These are phyloP conservation scores for Pseudogymnoascus sp. DNA, from an alignment of 2,329 filamentous ascomycete species.

Conservation along the genomic window DNA sequence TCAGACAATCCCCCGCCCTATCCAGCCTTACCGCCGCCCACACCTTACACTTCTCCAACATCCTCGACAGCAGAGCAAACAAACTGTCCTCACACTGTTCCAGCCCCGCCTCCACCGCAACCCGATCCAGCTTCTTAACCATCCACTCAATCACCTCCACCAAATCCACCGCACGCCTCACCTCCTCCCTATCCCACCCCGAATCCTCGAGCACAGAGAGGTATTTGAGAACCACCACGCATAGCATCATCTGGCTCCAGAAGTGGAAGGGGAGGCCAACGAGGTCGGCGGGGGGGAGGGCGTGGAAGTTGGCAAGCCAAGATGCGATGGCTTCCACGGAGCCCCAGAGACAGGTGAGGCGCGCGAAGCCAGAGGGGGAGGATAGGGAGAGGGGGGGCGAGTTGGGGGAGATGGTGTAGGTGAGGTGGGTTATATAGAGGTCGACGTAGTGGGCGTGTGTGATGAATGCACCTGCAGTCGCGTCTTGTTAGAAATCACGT, in stretches of 20 bases:
- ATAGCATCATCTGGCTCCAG: constrained; percentile 32
- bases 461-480: constrained; percentile 14
- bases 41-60: constrained; percentile 18
- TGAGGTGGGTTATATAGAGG: constrained; percentile 20
- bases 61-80: constrained; percentile 22
- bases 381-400: constrained; percentile 15
- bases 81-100: constrained; percentile 27
- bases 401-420: constrained; percentile 22
- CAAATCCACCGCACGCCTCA: constrained; percentile 28
- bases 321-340: constrained; percentile 29
- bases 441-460: constrained; percentile 13
- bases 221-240: constrained; percentile 30
- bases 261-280: constrained; percentile 30
- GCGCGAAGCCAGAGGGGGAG: constrained; percentile 24
- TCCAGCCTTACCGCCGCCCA: constrained; percentile 3
- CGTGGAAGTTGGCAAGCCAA: constrained; percentile 30
- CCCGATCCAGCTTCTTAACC: constrained; percentile 24
- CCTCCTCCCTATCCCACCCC: constrained; percentile 32
- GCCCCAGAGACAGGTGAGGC: constrained; percentile 30
- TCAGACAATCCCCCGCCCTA: constrained; percentile 12
- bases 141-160: constrained; percentile 28
- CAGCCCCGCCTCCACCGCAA: constrained; percentile 23
- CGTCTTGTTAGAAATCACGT: no score
- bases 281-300: constrained; percentile 22
- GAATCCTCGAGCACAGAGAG: constrained; percentile 33